Conservation (phyloP, 139 green algal species). For the Spirogloea muscicola region DNA sequence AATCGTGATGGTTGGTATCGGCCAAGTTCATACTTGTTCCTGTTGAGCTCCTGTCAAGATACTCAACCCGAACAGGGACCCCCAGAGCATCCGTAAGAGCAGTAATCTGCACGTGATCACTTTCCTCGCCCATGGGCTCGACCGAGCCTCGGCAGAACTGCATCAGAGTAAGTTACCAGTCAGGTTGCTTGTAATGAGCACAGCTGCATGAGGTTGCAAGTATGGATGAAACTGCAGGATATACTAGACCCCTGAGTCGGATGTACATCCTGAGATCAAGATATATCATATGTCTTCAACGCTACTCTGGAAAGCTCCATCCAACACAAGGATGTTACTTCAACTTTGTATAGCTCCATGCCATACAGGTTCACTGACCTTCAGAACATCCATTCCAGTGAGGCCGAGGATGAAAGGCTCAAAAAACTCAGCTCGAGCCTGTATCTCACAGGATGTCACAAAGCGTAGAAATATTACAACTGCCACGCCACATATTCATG, state of each 20-base stretch:
- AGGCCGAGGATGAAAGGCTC: slow-evolving; percentile 43
- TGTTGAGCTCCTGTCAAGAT: slow-evolving; percentile 53
- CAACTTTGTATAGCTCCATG: too few relatives aligned
- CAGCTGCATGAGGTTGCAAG: background rate
- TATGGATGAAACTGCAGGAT: background rate
- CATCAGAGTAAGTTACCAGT: background rate
- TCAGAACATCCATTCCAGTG: slow-evolving; percentile 15
- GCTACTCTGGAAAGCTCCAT: background rate
- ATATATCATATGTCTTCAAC: background rate
- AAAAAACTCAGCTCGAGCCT: slow-evolving; percentile 41
- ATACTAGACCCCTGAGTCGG: background rate
- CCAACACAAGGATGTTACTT: background rate
- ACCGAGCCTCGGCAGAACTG: slow-evolving; percentile 44
- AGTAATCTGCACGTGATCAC: slow-evolving; percentile 90
- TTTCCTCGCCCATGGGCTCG: slow-evolving; percentile 87
- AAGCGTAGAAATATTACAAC: slow-evolving; percentile 48
- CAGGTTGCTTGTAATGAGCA: background rate
- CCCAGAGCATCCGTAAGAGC: slow-evolving; percentile 80
- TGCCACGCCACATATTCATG: slow-evolving; percentile 3
- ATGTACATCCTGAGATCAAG: background rate
- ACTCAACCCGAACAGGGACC: slow-evolving; percentile 76
- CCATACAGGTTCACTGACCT: too few relatives aligned
- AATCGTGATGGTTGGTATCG: slow-evolving; percentile 61
- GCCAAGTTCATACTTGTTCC: background rate
- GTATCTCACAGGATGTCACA: slow-evolving; percentile 44